Evolutionary conservation across 2,329 filamentous ascomycete species (phyloP), one percentile per base, ranked within the genome.

Genomic region (Ploettnerulaceae sp.): DNA sequence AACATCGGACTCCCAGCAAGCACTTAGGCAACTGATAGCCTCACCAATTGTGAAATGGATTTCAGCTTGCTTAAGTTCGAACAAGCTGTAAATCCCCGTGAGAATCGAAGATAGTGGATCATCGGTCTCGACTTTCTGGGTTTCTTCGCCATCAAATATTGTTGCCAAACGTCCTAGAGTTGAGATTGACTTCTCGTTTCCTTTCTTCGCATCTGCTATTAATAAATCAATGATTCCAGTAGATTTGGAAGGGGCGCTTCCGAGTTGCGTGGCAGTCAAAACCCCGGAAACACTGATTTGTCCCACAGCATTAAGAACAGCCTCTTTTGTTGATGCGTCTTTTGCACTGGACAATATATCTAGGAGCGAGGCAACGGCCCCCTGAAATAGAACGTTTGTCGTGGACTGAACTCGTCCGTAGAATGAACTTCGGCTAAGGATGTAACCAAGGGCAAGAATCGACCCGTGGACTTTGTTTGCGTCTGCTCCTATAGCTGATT

Each of bases 1-100:
- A 17, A 84, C 83, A 51, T 86, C 82, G 0, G 91, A 94, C 25
- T 86, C 77, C 90, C 91, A 97, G 29, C 90, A 83, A 28, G 77
- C 80, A 28, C 87, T 77, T 5, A 85, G 78, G 36, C 86, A 86
- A 36, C 86, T 84, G 43, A 97, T 76, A 9, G 93, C 89, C 63
- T 95, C 90, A 11, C 93, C 93, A 21, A 95, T 81, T 0, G 89
- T 80, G 62, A 98, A 96, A 52, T 96, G 91, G 1, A 90, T 77
- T 64, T 97, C 91, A 0, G 86, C 79, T 57, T 89, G 84, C 56
- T 87, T 87, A 33, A 93, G 79, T 61, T 95, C 89, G 57, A 94
- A 85, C 3, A 97, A 71, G 7, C 75, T 75, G 62, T 90, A 86
- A 0, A 97, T 70, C 21, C 78, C 80, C 8, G 80, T 73, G 9